Conservation (phyloP, 768 basidiomycete species). For the Epithele typhae region DNA sequence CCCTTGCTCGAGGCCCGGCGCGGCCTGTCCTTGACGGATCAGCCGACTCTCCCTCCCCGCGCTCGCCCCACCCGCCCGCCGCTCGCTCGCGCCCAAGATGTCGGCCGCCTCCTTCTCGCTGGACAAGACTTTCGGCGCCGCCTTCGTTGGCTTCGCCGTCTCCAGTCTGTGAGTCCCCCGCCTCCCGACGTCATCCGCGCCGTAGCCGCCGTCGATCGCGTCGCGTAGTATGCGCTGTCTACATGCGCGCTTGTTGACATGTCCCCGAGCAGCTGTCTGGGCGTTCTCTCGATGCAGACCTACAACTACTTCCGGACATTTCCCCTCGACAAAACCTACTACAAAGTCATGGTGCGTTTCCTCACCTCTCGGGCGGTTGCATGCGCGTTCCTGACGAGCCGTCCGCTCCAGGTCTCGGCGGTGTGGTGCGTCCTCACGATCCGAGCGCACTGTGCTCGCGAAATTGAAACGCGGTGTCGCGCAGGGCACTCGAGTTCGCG, state of each 20-base stretch:
- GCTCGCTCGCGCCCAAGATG: no score
- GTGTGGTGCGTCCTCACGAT: slow-evolving; percentile 26
- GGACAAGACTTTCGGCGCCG: slow-evolving; percentile 54
- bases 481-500: slow-evolving; percentile 41
- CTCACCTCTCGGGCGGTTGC: background rate
- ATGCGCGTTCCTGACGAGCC: background rate
- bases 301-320: slow-evolving; percentile 53
- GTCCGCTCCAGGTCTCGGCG: slow-evolving; percentile 24
- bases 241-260: no score
- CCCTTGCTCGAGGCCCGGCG: no score
- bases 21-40: no score
- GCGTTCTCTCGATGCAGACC: slow-evolving; percentile 49
- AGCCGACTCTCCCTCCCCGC: no score
- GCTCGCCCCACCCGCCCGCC: no score
- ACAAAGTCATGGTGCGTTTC: slow-evolving; percentile 47
- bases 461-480: background rate
- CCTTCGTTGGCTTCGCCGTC: slow-evolving; percentile 53
- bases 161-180: slow-evolving; percentile 30
- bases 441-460: no score
- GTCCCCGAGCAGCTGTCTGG: slow-evolving; percentile 37
- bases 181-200: background rate
- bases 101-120: slow-evolving; percentile 14
- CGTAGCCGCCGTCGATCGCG: no score
- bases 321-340: slow-evolving; percentile 45
- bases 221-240: slow-evolving; percentile 14